phyloP scores from a whole-genome alignment of 768 basidiomycete genomes.

The Thelephora aurantiotincta region DNA sequence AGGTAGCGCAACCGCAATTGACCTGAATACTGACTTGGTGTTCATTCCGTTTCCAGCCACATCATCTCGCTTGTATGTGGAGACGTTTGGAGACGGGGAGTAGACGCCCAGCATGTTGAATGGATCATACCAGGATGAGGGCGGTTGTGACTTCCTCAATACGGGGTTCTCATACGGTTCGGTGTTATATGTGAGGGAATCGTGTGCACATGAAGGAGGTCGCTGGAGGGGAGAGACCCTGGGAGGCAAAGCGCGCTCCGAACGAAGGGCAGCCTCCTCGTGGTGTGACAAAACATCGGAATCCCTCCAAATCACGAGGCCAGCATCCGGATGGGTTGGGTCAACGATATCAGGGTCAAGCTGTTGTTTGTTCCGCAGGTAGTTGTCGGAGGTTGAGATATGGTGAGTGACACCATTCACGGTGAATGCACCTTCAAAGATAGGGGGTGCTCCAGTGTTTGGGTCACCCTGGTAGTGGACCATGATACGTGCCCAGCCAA shows the following conservation, averaged over 20 bases:
- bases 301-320: constrained; percentile 65
- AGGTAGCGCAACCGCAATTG: not conserved
- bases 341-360: constrained; percentile 37
- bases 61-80: constrained; percentile 36
- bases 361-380: constrained; percentile 42
- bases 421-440: constrained; percentile 68
- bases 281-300: constrained; percentile 45
- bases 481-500: constrained; percentile 73
- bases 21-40: constrained; percentile 33
- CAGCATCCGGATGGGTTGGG: constrained; percentile 28
- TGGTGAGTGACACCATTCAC: constrained; percentile 55
- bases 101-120: constrained; percentile 15
- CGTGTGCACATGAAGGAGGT: constrained; percentile 51
- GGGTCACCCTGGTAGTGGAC: constrained; percentile 48
- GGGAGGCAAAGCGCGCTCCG: constrained; percentile 7
- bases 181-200: constrained; percentile 51
- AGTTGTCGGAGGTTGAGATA: constrained; percentile 56
- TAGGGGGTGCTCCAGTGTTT: constrained; percentile 30
- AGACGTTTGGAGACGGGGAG: constrained; percentile 16
- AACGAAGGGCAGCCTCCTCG: constrained; percentile 27
- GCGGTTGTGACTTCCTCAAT: constrained; percentile 20
- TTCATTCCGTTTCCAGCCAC: constrained; percentile 34
- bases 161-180: constrained; percentile 40
- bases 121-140: constrained; percentile 30
- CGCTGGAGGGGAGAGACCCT: constrained; percentile 8